Base-by-base conservation (phyloP, 768 basidiomycete genomes). In the Clathrus columnatus region DNA sequence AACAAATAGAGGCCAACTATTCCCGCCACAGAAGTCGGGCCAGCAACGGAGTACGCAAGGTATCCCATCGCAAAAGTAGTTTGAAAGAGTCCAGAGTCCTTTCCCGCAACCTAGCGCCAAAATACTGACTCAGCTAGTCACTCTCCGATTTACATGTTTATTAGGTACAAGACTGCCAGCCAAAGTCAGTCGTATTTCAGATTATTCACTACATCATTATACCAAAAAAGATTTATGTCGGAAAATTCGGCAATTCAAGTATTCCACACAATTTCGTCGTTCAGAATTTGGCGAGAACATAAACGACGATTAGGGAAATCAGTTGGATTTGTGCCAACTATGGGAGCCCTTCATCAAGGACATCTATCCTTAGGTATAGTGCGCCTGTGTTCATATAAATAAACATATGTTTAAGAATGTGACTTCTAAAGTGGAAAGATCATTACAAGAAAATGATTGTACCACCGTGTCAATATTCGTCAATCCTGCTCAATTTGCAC, bases 401-500 rank as follows among this genome's bases (percentile, higher is more conserved):
- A n/a, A n/a, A n/a, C n/a, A n/a, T n/a, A n/a, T n/a, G n/a, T n/a
- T n/a, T n/a, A 54, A 26, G 30, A 1, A 4, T 24, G 23, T 36
- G 2, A n/a, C n/a, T n/a, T n/a, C n/a, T n/a, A n/a, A 66, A 98
- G 95, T 98, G 21, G 76, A 80, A 56, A 75, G 74, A 49, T 93
- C 91, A 0, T 75, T 98, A 3, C 67, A 70, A 1, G 78, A 84
- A 54, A 93, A 94, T 64, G 88, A 92, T 55, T 69, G 84, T 41
- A 98, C 96, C 0, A 82, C 97, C 61, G 72, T 97, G 57, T 96
- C 94, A 24, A 91, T 99, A 62, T 99, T 97, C 68, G 94, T 99
- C 57, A 98, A 99, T 67, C 96, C 96, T 0, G 87, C 94, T 2
- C 94, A 98, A 68, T 99, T 99, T 62, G 91, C 95, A 1, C 94